Percentiles rank a stretch among this genome's conserved stretches.
Evolutionary conservation across 2,329 filamentous ascomycete genomes (phyloP).

Genomic region (Curvularia sp.): DNA sequence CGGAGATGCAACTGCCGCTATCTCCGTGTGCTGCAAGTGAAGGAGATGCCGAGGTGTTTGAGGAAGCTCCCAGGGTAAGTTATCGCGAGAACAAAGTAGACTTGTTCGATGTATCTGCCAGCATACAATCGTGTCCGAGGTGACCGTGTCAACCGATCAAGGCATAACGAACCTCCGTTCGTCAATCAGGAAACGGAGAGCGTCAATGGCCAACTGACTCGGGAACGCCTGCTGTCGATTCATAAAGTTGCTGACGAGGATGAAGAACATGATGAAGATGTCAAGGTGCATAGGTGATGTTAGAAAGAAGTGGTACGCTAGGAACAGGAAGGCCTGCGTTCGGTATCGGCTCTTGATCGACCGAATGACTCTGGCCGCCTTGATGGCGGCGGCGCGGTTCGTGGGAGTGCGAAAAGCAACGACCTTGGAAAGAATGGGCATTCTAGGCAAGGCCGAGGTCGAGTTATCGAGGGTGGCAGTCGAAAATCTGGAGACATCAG

Average conservation of each 20-base stretch:
- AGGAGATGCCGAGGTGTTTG: constrained; percentile 4
- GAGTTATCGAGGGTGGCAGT: background rate
- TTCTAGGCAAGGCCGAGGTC: constrained; percentile 11
- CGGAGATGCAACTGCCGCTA: constrained; percentile 33
- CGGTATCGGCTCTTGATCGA: constrained; percentile 42
- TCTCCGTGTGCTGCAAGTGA: constrained; percentile 19
- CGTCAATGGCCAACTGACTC: constrained; percentile 35
- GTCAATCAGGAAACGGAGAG: constrained; percentile 36
- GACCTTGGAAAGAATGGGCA: constrained; percentile 25
- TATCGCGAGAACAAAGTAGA: background rate
- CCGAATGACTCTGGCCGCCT: constrained; percentile 35
- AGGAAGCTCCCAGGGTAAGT: background rate
- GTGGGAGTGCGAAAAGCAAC: constrained; percentile 22
- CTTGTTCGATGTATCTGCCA: background rate
- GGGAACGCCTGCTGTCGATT: constrained; percentile 42
- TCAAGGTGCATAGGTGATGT: constrained; percentile 40
- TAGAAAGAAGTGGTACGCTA: constrained; percentile 46
- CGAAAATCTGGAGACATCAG: constrained; percentile 6
- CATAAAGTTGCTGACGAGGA: constrained; percentile 48
- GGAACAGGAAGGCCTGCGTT: constrained; percentile 41
- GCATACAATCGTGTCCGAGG: background rate
- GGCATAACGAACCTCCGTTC: constrained; percentile 37
- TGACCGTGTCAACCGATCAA: constrained; percentile 12
- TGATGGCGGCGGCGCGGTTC: constrained; percentile 29
- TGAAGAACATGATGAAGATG: constrained; percentile 45